Base-by-base conservation (phyloP, 176 grass and related monocot genomes). In the Thalia dealbata region DNA sequence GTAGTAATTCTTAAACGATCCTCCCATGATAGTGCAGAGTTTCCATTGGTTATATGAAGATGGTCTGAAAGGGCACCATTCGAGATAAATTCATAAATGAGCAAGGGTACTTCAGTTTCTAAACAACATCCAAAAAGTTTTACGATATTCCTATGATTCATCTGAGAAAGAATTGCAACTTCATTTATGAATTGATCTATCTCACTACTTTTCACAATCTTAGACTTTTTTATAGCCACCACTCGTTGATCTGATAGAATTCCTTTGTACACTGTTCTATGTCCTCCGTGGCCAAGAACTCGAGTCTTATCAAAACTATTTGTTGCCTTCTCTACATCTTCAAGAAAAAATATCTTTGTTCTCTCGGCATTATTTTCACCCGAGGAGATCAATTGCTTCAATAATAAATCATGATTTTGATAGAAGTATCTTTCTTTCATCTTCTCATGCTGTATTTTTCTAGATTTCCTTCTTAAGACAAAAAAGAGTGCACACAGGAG, bases 161-260 rank as follows among this genome's bases (percentile, higher is more conserved):
- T 64, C 1, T 64, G 61, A 16, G 61, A 64, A 6, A 64, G 61
- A 64, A 64, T 3, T 6, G 26, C 61, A 32, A 64, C 61, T 13
- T 30, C 61, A 30, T 64, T 64, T 64, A 64, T 64, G 25, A 64
- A 64, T 30, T 64, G 61, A 7, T 64, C 61, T 27, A 64, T 64
- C 61, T 64, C 61, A 15, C 3, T 13, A 12, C 30, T 64, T 3
- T 64, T 29, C 26, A 30, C 61, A 30, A 64, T 30, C 28, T 64
- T 64, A 13, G 61, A 64, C 15, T 64, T 64, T 15, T 64, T 64
- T 3, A 64, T 64, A 3, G 61, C 61, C 5, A 30, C 61, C 12
- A 64, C 61, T 0, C 61, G 24, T 64, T 26, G 61, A 64, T 64
- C 61, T 14, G 61, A 64, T 30, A 64, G 28, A 64, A 64, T 64